Evolutionary conservation across 2,329 filamentous ascomycete genomes (phyloP).

Genomic region (Bipolaris gigantea): DNA sequence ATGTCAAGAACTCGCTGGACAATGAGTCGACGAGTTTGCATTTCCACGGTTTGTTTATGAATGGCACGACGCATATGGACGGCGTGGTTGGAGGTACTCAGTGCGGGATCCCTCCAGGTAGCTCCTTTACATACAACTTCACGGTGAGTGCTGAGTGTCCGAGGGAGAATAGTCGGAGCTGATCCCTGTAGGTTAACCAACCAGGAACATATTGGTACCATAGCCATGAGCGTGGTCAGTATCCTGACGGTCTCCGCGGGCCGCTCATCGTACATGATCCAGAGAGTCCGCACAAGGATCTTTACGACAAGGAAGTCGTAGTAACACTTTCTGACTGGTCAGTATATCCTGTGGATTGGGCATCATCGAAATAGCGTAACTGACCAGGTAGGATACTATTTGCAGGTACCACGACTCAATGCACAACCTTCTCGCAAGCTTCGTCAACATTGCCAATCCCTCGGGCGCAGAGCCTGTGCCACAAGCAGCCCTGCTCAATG

Average conservation of each 20-base stretch:
- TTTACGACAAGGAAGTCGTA: conserved; percentile 63
- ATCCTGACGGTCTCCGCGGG: conserved; percentile 69
- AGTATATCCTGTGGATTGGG: not conserved
- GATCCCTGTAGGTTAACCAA: conserved; percentile 55
- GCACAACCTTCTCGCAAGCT: conserved; percentile 45
- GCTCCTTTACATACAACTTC: conserved; percentile 64
- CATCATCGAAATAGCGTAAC: not conserved
- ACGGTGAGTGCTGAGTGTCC: conserved; percentile 21
- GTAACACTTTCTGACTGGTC: conserved; percentile 70
- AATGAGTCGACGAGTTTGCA: conserved; percentile 70
- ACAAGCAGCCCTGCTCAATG: conserved; percentile 67
- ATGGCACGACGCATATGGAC: conserved; percentile 75
- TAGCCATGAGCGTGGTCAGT: conserved; percentile 63
- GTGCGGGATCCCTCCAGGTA: conserved; percentile 60
- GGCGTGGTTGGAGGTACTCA: conserved; percentile 67
- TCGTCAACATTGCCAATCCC: conserved; percentile 57
- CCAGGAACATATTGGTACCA: conserved; percentile 68
- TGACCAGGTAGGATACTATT: not conserved
- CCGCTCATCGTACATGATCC: conserved; percentile 67
- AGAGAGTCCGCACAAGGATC: conserved; percentile 54
- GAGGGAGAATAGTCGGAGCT: not conserved
- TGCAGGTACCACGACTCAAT: conserved; percentile 62
- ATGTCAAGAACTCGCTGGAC: conserved; percentile 66
- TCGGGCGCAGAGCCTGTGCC: conserved; percentile 68
- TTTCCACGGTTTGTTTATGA: conserved; percentile 78